Percentiles rank a stretch among this genome's conserved stretches.
These are phyloP conservation scores for Coemansia sp. DNA, from an alignment of 192 early-diverging fungal species.

Conservation along the genomic window DNA sequence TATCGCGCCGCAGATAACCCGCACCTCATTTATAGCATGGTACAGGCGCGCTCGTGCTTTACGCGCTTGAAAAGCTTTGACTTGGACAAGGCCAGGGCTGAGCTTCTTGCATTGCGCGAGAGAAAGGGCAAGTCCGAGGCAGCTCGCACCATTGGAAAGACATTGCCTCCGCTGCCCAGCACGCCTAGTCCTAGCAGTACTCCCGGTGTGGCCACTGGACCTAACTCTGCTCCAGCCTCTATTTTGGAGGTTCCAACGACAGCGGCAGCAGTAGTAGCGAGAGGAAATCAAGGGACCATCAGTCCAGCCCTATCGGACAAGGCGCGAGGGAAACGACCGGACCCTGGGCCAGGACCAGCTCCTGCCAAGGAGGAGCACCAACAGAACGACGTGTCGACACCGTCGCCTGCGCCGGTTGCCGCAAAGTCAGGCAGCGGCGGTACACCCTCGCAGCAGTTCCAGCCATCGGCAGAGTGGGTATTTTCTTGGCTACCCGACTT, in stretches of 20 bases:
- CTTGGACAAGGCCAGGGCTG: slow-evolving; percentile 63
- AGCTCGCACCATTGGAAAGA: slow-evolving; percentile 35
- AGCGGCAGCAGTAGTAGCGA: not conserved
- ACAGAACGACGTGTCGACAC: slow-evolving; percentile 4
- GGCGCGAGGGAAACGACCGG: slow-evolving; percentile 72
- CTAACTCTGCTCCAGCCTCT: not conserved
- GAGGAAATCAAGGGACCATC: slow-evolving; percentile 19
- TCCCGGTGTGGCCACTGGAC: not conserved
- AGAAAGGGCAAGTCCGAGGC: slow-evolving; percentile 52
- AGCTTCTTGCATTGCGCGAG: slow-evolving; percentile 56
- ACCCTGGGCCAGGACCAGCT: slow-evolving; percentile 12
- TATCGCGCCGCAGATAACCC: slow-evolving; percentile 84
- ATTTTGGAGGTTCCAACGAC: slow-evolving; percentile 20
- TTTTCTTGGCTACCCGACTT: slow-evolving; percentile 69
- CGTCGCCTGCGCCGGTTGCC: not conserved
- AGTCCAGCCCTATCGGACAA: slow-evolving; percentile 70
- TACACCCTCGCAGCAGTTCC: slow-evolving; percentile 27
- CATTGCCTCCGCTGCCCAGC: slow-evolving; percentile 3
- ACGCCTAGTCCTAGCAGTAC: not conserved
- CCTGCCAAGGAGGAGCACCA: slow-evolving; percentile 11
- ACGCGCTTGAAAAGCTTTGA: slow-evolving; percentile 68
- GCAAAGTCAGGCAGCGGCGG: not conserved
- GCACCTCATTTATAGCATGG: slow-evolving; percentile 77
- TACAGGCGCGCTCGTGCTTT: slow-evolving; percentile 73
- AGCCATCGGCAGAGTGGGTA: slow-evolving; percentile 47